A percentile compares a stretch with the other conserved stretches of the same genome.
phyloP scores from a whole-genome alignment of 352 stramenopile genomes.

The Pythium plurisporium region DNA sequence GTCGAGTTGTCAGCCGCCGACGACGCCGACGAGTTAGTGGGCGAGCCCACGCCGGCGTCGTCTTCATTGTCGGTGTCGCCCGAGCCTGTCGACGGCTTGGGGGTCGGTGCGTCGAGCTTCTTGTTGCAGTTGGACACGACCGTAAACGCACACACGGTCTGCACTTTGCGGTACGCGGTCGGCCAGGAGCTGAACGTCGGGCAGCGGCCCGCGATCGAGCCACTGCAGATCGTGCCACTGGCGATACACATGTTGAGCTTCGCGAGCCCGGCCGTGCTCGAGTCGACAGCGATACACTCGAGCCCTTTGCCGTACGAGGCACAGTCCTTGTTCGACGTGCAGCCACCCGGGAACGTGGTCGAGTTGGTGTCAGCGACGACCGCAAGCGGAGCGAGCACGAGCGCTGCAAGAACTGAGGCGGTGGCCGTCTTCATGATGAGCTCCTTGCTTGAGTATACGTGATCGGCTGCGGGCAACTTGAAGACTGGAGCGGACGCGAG shows the following conservation, averaged over 20 bases:
- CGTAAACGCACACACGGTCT: slow-evolving; percentile 68
- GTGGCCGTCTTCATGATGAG: slow-evolving; percentile 18
- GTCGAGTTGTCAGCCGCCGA: slow-evolving; percentile 25
- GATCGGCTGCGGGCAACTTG: slow-evolving; percentile 15
- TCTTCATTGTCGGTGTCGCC: slow-evolving; percentile 10
- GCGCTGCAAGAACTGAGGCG: neutral
- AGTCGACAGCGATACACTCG: slow-evolving; percentile 67
- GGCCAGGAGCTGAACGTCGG: slow-evolving; percentile 76
- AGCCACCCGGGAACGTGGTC: slow-evolving; percentile 50
- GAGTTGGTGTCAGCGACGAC: slow-evolving; percentile 27
- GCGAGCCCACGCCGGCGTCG: slow-evolving; percentile 21
- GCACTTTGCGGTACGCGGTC: slow-evolving; percentile 56
- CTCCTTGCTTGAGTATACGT: slow-evolving; percentile 23
- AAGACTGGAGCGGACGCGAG: slow-evolving; percentile 2
- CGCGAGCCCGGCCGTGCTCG: slow-evolving; percentile 47
- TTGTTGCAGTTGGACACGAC: slow-evolving; percentile 59
- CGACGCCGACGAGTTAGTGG: neutral
- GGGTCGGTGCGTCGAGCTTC: slow-evolving; percentile 36
- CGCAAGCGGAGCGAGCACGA: slow-evolving; percentile 7
- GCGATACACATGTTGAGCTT: slow-evolving; percentile 71
- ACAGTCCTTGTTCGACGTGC: slow-evolving; percentile 47
- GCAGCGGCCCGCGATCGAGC: slow-evolving; percentile 52
- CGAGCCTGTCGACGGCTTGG: slow-evolving; percentile 10
- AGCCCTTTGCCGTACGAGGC: slow-evolving; percentile 48
- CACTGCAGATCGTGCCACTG: slow-evolving; percentile 45